These are phyloP conservation scores for Striga hermonthica DNA, from an alignment of 305 asterid genomes.

Conservation along the genomic window DNA sequence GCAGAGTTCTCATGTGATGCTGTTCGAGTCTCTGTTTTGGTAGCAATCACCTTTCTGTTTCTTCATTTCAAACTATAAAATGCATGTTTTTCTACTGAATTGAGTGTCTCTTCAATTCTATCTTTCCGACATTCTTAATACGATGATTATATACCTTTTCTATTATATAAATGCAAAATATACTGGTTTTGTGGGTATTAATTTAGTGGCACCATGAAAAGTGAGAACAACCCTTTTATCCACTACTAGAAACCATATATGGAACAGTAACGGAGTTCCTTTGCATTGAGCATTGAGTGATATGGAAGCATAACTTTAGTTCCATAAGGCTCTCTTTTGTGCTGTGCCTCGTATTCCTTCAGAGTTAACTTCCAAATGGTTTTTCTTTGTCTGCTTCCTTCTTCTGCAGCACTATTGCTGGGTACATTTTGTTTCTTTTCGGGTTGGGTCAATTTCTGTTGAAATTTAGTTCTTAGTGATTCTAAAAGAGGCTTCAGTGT, in stretches of 20 bases:
- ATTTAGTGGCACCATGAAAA: not conserved
- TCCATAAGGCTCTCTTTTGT: not conserved
- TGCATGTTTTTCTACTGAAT: not conserved
- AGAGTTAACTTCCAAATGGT: not conserved
- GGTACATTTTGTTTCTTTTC: too few species aligned
- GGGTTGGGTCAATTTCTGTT: too few species aligned
- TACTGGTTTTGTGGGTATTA: not conserved
- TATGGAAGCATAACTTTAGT: not conserved
- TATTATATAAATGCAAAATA: too few species aligned
- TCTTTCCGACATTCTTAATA: conserved; percentile 1
- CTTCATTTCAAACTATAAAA: conserved; percentile 5
- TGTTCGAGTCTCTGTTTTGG: conserved; percentile 97
- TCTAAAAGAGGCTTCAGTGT: too few species aligned
- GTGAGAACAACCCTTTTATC: not conserved
- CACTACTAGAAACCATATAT: conserved; percentile 1
- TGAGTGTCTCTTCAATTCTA: not conserved
- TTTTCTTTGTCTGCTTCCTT: not conserved
- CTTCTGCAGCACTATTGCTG: too few species aligned
- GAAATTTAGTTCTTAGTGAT: too few species aligned
- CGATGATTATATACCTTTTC: not conserved
- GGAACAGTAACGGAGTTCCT: not conserved
- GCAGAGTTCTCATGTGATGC: conserved; percentile 78
- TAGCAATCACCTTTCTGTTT: conserved; percentile 35
- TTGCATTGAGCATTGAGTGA: conserved; percentile 14
- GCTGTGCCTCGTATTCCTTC: not conserved